Conservation (phyloP, 805 yeast species). For the Priceomyces castillae region DNA sequence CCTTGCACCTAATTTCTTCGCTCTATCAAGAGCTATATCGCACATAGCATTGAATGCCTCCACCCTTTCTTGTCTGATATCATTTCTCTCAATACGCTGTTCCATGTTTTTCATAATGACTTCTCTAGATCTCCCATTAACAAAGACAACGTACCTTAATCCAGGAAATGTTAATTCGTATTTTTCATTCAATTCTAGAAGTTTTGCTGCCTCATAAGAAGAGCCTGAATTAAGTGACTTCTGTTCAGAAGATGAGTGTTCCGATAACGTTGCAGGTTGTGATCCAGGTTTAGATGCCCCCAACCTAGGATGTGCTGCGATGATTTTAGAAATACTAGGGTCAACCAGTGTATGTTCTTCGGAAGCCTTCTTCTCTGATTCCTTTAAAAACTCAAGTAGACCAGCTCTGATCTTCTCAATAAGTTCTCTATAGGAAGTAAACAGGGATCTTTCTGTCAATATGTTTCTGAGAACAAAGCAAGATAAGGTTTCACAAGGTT, state of each 20-base stretch:
- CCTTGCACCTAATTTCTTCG: constrained; percentile 47
- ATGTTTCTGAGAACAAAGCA: constrained; percentile 29
- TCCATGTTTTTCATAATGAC: constrained; percentile 64
- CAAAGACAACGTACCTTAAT: constrained; percentile 82
- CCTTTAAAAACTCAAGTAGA: constrained; percentile 31
- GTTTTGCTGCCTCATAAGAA: constrained; percentile 47
- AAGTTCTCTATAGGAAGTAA: constrained; percentile 28
- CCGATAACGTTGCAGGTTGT: constrained; percentile 43
- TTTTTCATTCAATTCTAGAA: constrained; percentile 51
- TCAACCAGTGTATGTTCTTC: constrained; percentile 14
- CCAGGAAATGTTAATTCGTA: constrained; percentile 68
- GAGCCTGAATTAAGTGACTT: constrained; percentile 51
- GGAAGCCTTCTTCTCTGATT: constrained; percentile 19
- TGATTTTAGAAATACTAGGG: constrained; percentile 46
- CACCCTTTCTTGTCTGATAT: constrained; percentile 51
- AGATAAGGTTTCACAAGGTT: constrained; percentile 53
- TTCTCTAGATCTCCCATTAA: constrained; percentile 72
- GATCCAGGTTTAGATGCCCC: constrained; percentile 57
- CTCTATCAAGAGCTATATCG: constrained; percentile 82
- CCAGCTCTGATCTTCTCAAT: constrained; percentile 45
- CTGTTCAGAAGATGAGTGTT: constrained; percentile 72
- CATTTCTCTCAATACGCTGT: constrained; percentile 53
- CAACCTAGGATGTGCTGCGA: constrained; percentile 89
- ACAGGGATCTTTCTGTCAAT: constrained; percentile 12
- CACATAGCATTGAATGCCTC: constrained; percentile 88